Conservation (phyloP, 179 eudicot genomes). For the Beta corolliflora region DNA sequence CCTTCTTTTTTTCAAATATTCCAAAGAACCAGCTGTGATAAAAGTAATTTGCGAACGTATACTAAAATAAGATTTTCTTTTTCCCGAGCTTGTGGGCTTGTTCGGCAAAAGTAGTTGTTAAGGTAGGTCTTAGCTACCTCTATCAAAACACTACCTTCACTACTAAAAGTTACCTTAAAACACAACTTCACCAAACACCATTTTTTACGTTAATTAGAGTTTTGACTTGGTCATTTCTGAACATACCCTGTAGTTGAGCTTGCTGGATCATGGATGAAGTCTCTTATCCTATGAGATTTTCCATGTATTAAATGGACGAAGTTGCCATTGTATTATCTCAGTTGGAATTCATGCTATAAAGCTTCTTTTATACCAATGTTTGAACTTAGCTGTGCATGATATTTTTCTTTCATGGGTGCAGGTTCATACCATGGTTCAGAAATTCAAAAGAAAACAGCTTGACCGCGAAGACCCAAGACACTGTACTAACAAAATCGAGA, state of each 20-base stretch:
- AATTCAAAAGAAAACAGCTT: constrained; percentile 51
- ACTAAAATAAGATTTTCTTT: background rate
- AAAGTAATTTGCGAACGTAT: background rate
- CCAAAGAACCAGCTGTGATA: background rate
- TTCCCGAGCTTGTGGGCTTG: background rate
- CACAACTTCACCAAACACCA: too few species aligned
- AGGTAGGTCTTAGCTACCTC: too few species aligned
- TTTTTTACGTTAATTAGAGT: too few species aligned
- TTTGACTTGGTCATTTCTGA: too few species aligned
- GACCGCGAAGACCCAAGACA: constrained; percentile 23
- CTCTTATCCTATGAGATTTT: background rate
- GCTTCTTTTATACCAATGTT: background rate
- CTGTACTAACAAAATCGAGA: constrained; percentile 32
- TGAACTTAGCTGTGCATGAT: background rate
- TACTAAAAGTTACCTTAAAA: too few species aligned
- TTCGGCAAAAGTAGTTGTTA: too few species aligned
- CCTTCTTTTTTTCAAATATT: background rate
- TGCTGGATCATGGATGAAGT: background rate
- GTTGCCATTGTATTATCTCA: background rate
- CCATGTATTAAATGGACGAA: background rate
- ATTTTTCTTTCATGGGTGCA: constrained; percentile 37
- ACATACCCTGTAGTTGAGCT: background rate
- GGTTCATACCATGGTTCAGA: constrained; percentile 80
- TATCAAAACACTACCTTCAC: too few species aligned
- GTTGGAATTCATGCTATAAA: too few species aligned